Conservation (phyloP, 2,329 filamentous ascomycete species). For the Sphaceloma murrayae region DNA sequence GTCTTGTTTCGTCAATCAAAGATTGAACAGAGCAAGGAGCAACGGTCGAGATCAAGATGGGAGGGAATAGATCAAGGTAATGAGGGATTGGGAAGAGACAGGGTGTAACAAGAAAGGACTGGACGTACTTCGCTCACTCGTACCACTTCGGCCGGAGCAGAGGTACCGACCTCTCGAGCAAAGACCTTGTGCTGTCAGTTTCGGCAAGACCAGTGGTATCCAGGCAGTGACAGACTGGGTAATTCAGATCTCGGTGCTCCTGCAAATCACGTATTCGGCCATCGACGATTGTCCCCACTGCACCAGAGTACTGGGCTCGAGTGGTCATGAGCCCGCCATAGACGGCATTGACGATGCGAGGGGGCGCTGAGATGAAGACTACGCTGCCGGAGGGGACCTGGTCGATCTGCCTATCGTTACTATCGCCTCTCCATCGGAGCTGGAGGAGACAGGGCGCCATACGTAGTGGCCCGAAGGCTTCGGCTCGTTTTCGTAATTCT, state of each 20-base stretch:
- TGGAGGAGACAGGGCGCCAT: conserved; percentile 17
- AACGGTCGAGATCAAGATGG: not conserved
- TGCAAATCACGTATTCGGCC: conserved; percentile 45
- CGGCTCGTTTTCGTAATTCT: conserved; percentile 37
- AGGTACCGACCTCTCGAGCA: conserved; percentile 29
- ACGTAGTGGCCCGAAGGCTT: conserved; percentile 42
- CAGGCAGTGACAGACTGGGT: conserved; percentile 30
- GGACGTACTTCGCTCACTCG: conserved; percentile 25
- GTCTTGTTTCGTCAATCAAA: too few relatives aligned
- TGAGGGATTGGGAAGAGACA: too few relatives aligned
- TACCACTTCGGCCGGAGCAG: conserved; percentile 26
- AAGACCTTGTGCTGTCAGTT: conserved; percentile 22
- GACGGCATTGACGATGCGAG: conserved; percentile 40
- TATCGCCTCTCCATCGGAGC: not conserved
- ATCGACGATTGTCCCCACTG: conserved; percentile 44
- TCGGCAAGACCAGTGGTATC: not conserved
- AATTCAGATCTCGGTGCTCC: conserved; percentile 43
- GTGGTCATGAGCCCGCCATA: conserved; percentile 48
- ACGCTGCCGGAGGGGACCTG: conserved; percentile 39
- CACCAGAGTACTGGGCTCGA: conserved; percentile 37
- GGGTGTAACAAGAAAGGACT: not conserved
- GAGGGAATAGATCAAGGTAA: too few relatives aligned
- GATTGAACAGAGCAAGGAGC: not conserved
- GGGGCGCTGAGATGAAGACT: conserved; percentile 43
- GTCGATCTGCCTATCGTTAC: conserved; percentile 36